Base-by-base conservation (phyloP, 2,329 filamentous ascomycete genomes). In the Colletotrichum gloeosporioides region DNA sequence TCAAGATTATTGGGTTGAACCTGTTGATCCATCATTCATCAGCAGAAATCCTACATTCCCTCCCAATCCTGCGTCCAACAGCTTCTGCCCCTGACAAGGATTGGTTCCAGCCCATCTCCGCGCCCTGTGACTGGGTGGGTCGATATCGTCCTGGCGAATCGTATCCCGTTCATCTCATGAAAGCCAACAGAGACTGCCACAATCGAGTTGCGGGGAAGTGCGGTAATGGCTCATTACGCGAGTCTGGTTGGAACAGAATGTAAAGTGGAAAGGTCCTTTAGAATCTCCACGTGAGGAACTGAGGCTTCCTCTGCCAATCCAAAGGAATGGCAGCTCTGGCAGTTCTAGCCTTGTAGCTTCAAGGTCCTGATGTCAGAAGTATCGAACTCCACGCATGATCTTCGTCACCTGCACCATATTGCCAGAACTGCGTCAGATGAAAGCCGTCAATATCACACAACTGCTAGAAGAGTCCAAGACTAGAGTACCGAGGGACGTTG, bases 401-500 rank as follows among this genome's bases (percentile, higher is more conserved):
- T n/a, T n/a, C 18, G 9, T 44, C 39, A 4, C 39, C 9, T 44
- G 39, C 39, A 3, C 18, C 39, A 9, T 0, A n/a, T 12, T 44
- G 39, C 39, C 18, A 44, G 0, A 44, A 6, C 18, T 6, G 18
- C 18, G 18, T 18, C 39, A 36, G 39, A 44, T 44, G 1, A 44
- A n/a, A 6, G 18, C 39, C 6, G 9, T 12, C 18, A 44, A 4
- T 18, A 44, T 44, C 39, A 44, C 39, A 44, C 9, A 44, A 44
- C 18, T 44, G 3, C 39, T 44, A 44, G 18, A 0, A 5, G 0
- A 44, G 18, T 8, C 39, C 18, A 8, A 1, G 2, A 16, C 16
- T 0, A 44, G 36, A 44, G 5, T 44, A 44, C 36, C 0, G 8
- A 2, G 16, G 5, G 4, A 18, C 36, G 4, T 44, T 44, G 8